phyloP scores from a whole-genome alignment of 164 flowering plant genomes.

The Macadamia tetraphylla region DNA sequence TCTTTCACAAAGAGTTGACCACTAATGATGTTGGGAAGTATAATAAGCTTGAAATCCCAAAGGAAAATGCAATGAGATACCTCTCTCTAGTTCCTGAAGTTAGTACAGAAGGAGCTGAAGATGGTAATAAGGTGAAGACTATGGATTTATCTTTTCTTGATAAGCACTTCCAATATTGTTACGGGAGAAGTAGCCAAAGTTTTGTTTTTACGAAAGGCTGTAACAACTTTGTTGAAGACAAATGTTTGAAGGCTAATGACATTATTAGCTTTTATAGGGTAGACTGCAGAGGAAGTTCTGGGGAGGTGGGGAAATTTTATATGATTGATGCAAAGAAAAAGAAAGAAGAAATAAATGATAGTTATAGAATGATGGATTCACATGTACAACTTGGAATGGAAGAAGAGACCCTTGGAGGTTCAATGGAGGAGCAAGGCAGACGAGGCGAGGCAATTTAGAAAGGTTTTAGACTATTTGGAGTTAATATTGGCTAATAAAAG shows the following conservation, averaged over 20 bases:
- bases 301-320: constrained; percentile 12
- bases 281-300: constrained; percentile 13
- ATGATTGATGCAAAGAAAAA: constrained; percentile 23
- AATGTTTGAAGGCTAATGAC: constrained; percentile 46
- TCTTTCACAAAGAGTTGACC: constrained; percentile 83
- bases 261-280: constrained; percentile 36
- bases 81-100: constrained; percentile 35
- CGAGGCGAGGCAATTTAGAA: neutral
- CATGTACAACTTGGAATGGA: too few species aligned
- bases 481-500: constrained; percentile 18
- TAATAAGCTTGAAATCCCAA: constrained; percentile 79
- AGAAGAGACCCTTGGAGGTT: neutral
- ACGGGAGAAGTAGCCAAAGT: constrained; percentile 86
- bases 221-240: constrained; percentile 65
- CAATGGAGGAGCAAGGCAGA: constrained; percentile 8
- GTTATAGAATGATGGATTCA: too few species aligned
- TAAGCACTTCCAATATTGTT: constrained; percentile 57
- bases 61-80: constrained; percentile 52
- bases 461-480: constrained; percentile 36
- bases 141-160: constrained; percentile 42
- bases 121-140: constrained; percentile 20
- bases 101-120: neutral
- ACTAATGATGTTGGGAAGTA: constrained; percentile 90
- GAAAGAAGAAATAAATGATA: neutral
- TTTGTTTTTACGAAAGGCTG: constrained; percentile 76